phyloP scores from a whole-genome alignment of 306 rosid species.

The Abrus pulchellus region DNA sequence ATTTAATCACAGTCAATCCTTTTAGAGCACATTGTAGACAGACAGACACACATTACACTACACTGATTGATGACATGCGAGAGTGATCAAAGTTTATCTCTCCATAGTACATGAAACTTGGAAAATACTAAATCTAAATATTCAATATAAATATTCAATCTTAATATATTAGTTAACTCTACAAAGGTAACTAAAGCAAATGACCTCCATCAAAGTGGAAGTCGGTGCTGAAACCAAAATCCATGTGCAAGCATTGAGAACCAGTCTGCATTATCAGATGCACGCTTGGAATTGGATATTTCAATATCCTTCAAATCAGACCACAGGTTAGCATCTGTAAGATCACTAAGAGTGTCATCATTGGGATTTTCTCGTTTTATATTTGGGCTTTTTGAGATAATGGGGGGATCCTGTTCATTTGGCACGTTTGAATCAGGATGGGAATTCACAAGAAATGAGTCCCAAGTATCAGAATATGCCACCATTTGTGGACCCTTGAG shows the following conservation, averaged over 20 bases:
- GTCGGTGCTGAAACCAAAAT: constrained; percentile 48
- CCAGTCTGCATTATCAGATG: constrained; percentile 40
- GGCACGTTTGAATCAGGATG: constrained; percentile 40
- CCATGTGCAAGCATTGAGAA: constrained; percentile 43
- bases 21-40: constrained; percentile 14
- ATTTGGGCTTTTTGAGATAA: background rate
- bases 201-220: constrained; percentile 49
- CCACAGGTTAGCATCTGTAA: constrained; percentile 59
- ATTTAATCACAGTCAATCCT: constrained; percentile 2
- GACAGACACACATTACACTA: constrained; percentile 26
- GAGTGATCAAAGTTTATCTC: background rate
- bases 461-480: constrained; percentile 43
- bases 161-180: background rate
- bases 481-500: constrained; percentile 59
- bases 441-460: constrained; percentile 40
- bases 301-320: constrained; percentile 62
- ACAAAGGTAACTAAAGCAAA: constrained; percentile 27
- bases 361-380: constrained; percentile 53
- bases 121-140: constrained; percentile 30
- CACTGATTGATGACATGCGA: constrained; percentile 14
- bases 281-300: constrained; percentile 43
- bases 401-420: constrained; percentile 1
- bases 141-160: background rate
- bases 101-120: background rate
- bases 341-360: constrained; percentile 51